Percentiles rank a stretch among this genome's conserved stretches.
Evolutionary conservation across 2,329 filamentous ascomycete species (phyloP).

Genomic region (Leptographium radiaticola): DNA sequence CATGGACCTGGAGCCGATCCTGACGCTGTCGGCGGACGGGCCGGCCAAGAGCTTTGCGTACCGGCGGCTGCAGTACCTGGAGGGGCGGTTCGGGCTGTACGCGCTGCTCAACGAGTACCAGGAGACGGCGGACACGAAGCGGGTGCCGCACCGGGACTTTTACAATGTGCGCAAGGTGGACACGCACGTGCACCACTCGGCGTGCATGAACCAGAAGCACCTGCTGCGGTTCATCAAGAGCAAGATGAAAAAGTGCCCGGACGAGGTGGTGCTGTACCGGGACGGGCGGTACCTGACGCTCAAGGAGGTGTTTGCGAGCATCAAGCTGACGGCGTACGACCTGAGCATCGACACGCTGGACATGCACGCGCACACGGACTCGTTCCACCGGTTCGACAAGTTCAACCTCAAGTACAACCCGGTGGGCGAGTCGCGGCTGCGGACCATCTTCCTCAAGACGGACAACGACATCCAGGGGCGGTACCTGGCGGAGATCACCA

Average conservation of each 20-base stretch:
- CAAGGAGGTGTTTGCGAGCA: conserved; percentile 89
- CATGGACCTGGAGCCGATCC: conserved; percentile 77
- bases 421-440: conserved; percentile 82
- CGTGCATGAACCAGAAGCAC: conserved; percentile 99
- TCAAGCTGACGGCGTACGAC: conserved; percentile 94
- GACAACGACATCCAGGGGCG: conserved; percentile 95
- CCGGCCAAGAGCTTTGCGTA: conserved; percentile 97
- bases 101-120: conserved; percentile 91
- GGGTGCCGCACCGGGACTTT: conserved; percentile 93
- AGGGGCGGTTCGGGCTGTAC: conserved; percentile 95
- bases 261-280: conserved; percentile 84
- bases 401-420: conserved; percentile 99
- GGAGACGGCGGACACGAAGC: conserved; percentile 95
- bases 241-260: conserved; percentile 97
- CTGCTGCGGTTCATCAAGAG: conserved; percentile 96
- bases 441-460: conserved; percentile 98
- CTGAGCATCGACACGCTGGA: conserved; percentile 96
- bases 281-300: conserved; percentile 88
- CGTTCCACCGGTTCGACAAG: conserved; percentile 97
- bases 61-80: conserved; percentile 82
- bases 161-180: conserved; percentile 99
- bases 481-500: conserved; percentile 93
- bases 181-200: conserved; percentile 97
- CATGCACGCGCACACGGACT: conserved; percentile 98
- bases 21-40: conserved; percentile 85